Evolutionary conservation across 2,329 filamentous ascomycete genomes (phyloP), one percentile per base, ranked within the genome.

Genomic region (Ophiostoma angusticollis): DNA sequence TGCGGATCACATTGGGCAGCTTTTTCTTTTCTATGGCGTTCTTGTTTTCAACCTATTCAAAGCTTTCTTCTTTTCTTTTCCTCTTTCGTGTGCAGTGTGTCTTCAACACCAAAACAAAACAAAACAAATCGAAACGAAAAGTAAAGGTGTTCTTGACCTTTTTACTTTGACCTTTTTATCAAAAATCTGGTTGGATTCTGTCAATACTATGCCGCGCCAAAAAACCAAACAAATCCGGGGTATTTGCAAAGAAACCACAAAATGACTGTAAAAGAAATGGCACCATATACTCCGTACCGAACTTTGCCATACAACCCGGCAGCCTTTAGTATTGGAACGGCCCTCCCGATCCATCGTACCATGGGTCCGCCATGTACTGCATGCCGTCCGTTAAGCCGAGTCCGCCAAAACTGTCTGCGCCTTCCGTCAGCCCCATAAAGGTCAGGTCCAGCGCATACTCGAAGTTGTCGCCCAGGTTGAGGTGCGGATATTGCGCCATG

Each of bases 371-470:
- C 36, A 59, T 52, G 43, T 57, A 58, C 24, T 54, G 52, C 36
- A 58, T 52, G 8, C 55, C 56, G 13, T 58, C 54, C 43, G 55
- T 54, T 38, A 56, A 28, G 31, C 37, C 37, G 9, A 40, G 28
- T 38, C 56, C 28, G 31, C 37, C 37, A 7, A 40, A 24, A 5
- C 29, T 36, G 31, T 39, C 39, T 32, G 40, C 32, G 14, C 29
- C 35, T 12, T 45, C 44, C 14, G 44, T 6, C 24, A 45, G 30
- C 2, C 53, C 61, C 9, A 55, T 57, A 28, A 65, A 48, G 3
- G 61, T 63, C 40, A 63, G 51, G 28, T 61, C 61, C 56, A 64
- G 57, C n/a, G 61, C 62, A 38, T 64, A 59, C 37, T 60, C 60
- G 39, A 63, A 60, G 11, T 59, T 60, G 39, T 62, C 59, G 17